Percentiles rank a stretch among this genome's conserved stretches.
Evolutionary conservation across 2,329 filamentous ascomycete species (phyloP).

Genomic region (Penicillium sp.): DNA sequence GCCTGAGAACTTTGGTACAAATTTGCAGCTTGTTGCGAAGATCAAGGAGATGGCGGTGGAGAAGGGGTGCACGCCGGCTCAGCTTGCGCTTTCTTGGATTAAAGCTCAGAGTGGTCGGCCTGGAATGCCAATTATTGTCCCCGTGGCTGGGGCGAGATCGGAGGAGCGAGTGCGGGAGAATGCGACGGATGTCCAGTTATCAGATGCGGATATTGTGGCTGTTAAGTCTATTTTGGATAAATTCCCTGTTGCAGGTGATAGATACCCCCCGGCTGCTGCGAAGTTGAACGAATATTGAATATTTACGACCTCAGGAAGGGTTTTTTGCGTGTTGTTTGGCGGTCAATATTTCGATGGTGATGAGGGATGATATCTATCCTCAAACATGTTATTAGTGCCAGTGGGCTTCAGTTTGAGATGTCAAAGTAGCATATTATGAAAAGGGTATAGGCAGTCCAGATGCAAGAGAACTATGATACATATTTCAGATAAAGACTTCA

Average conservation of each 20-base stretch:
- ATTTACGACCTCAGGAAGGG: not conserved
- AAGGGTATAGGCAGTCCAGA: too few species aligned
- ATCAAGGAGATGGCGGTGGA: conserved; percentile 26
- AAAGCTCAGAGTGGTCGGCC: conserved; percentile 50
- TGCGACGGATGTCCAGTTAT: not conserved
- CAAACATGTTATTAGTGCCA: too few species aligned
- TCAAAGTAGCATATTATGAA: too few species aligned
- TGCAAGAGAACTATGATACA: not conserved
- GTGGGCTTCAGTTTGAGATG: too few species aligned
- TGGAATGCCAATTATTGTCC: conserved; percentile 48
- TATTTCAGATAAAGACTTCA: not conserved
- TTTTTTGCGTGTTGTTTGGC: not conserved
- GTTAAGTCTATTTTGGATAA: conserved; percentile 2
- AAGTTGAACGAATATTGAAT: conserved; percentile 1
- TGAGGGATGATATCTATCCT: too few species aligned
- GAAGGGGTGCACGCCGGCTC: conserved; percentile 62
- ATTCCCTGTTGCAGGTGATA: not conserved
- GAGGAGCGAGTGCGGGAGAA: conserved; percentile 1
- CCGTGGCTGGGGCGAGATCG: conserved; percentile 3
- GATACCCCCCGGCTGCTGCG: not conserved
- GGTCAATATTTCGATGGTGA: too few species aligned
- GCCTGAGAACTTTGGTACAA: too few species aligned
- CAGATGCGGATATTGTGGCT: not conserved
- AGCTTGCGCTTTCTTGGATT: conserved; percentile 68
- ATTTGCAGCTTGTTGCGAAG: too few species aligned